Conservation (phyloP, 2,329 filamentous ascomycete genomes). For the Fusarium piperis region DNA sequence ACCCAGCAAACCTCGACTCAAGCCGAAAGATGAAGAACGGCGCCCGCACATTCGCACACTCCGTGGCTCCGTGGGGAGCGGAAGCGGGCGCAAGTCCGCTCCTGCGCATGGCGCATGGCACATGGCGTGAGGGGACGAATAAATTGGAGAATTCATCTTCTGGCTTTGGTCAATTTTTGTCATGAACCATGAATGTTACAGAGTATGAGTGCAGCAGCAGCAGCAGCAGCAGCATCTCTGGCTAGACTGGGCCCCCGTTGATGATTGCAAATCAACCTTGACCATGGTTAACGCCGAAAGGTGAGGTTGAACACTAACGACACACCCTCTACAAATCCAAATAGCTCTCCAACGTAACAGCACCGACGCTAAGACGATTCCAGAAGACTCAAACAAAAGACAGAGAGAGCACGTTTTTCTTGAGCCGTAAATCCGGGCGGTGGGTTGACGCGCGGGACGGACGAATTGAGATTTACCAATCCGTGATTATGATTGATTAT, state of each 20-base stretch:
- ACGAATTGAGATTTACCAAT: not conserved
- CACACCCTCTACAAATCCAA: constrained; percentile 16
- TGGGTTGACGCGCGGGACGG: not conserved
- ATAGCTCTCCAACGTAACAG: not conserved
- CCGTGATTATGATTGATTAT: not conserved
- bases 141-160: not conserved
- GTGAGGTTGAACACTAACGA: not conserved
- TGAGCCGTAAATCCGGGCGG: constrained; percentile 41
- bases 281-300: constrained; percentile 3
- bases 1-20: not conserved
- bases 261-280: constrained; percentile 29
- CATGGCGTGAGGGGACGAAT: not conserved
- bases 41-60: constrained; percentile 4
- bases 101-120: not conserved
- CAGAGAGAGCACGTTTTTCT: not conserved
- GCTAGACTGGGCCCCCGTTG: not conserved
- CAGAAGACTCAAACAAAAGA: not conserved
- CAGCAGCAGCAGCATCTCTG: no score
- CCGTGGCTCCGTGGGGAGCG: not conserved
- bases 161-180: not conserved
- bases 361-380: not conserved
- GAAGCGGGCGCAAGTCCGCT: not conserved
- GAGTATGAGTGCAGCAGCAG: no score
- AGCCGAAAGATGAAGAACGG: constrained; percentile 8
- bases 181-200: not conserved